Evolutionary conservation across 163 green algal species (phyloP), one percentile per base, ranked within the genome.

Genomic region (Smithsoniella earleae): DNA sequence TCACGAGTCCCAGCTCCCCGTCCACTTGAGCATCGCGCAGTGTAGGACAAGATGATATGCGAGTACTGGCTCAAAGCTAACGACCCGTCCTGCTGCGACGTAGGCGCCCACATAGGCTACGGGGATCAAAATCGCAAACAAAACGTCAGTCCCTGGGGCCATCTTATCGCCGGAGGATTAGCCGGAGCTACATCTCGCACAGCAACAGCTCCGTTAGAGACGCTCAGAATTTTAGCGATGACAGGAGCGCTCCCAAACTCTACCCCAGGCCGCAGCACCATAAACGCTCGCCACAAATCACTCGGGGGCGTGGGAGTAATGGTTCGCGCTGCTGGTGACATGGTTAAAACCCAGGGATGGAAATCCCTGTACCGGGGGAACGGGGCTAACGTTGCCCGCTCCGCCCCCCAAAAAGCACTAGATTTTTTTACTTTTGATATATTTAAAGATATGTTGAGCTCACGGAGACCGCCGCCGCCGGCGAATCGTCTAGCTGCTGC

Each of bases 401-500:
- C 77, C 20, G 87, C 86, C 2, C 89, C 89, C 2, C 85, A 90
- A 64, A 92, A 94, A 58, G 87, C 86, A 0, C 79, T 96, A 4
- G 89, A 96, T 77, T 96, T 96, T 77, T 95, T 94, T 46, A 79
- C 79, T 0, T 96, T 95, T 75, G 88, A 95, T 66, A 16, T 78
- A 33, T 81, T 83, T 75, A 80, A 86, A 77, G 65, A 33, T 30
- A 3, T 66, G 33, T 45, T 66, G 63, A 16, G 16, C n/a, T 22
- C 58, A 1, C 58, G 58, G 1, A 49, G 40, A 13, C 13, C 40
- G 40, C 10, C 40, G 40, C 40, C 40, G 10, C n/a, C n/a, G n/a
- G n/a, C n/a, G n/a, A n/a, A n/a, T n/a, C n/a, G n/a, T n/a, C n/a
- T n/a, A n/a, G n/a, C n/a, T n/a, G n/a, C n/a, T n/a, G n/a, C n/a